Evolutionary conservation across 768 basidiomycete species (phyloP).

Genomic region (Psilocybe azurescens): DNA sequence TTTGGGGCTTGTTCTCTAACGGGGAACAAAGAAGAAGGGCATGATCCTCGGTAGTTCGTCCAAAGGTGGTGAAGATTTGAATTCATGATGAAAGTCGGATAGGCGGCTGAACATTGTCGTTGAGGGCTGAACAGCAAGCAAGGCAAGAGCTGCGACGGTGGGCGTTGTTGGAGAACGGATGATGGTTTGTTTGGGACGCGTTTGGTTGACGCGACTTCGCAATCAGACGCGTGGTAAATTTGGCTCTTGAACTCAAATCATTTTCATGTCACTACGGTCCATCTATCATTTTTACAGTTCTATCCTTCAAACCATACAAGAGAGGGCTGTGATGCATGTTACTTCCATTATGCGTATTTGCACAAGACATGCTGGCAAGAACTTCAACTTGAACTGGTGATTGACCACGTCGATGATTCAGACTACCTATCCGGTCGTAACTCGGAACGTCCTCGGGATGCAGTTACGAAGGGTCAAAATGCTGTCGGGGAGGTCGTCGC

Average conservation of each 20-base stretch:
- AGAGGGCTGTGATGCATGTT: too few species aligned
- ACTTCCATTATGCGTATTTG: too few species aligned
- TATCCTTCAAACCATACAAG: too few species aligned
- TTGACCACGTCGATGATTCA: neutral
- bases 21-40: conserved; percentile 64
- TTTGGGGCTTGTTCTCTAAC: conserved; percentile 76
- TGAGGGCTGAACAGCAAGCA: neutral
- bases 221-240: neutral
- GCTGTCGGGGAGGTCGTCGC: conserved; percentile 13
- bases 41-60: conserved; percentile 43
- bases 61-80: conserved; percentile 13
- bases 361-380: too few species aligned
- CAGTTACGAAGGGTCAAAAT: neutral
- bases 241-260: neutral
- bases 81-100: conserved; percentile 15
- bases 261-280: too few species aligned
- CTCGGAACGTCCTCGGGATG: conserved; percentile 16
- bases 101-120: neutral
- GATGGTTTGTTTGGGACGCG: neutral
- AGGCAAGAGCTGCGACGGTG: neutral
- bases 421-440: conserved; percentile 8
- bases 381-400: too few species aligned
- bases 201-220: neutral
- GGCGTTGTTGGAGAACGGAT: neutral
- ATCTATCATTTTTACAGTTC: too few species aligned